Percentiles rank a stretch among this genome's conserved stretches.
These are phyloP conservation scores for Leucocoprinus sp. DNA, from an alignment of 768 basidiomycete species.

Conservation along the genomic window DNA sequence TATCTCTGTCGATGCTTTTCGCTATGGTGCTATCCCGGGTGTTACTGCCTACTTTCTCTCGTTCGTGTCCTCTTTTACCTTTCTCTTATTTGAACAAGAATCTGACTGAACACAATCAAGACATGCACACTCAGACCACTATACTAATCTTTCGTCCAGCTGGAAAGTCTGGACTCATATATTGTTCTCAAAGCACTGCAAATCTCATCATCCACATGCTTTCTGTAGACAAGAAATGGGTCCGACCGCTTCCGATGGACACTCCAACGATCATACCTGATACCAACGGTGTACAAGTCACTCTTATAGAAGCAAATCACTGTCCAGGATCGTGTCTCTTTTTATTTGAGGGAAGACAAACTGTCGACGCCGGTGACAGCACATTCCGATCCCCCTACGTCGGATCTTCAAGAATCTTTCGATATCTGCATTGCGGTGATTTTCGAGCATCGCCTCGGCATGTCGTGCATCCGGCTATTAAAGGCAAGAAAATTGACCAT, in stretches of 20 bases:
- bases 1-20: conserved; percentile 95
- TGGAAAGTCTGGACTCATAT: conserved; percentile 94
- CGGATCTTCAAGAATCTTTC: conserved; percentile 61
- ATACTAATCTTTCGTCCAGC: conserved; percentile 80
- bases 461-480: conserved; percentile 75
- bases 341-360: conserved; percentile 89
- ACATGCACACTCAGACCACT: conserved; percentile 96
- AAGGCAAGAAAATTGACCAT: conserved; percentile 74
- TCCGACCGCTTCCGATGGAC: conserved; percentile 81
- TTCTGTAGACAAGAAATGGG: conserved; percentile 81
- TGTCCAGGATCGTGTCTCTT: conserved; percentile 96
- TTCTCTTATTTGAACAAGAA: conserved; percentile 1
- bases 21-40: conserved; percentile 85
- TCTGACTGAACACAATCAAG: conserved; percentile 29
- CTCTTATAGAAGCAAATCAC: conserved; percentile 96
- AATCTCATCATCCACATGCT: conserved; percentile 91
- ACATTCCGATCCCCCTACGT: conserved; percentile 61
- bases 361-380: conserved; percentile 81
- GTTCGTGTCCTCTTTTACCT: conserved; percentile 30
- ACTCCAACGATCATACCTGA: conserved; percentile 65
- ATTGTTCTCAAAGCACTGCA: conserved; percentile 91
- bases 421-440: conserved; percentile 95
- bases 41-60: conserved; percentile 90
- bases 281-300: conserved; percentile 81
- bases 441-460: conserved; percentile 87